Evolutionary conservation across 208 protist species (phyloP), one percentile per base, ranked within the genome.

Genomic region (Spongospora subterranea): DNA sequence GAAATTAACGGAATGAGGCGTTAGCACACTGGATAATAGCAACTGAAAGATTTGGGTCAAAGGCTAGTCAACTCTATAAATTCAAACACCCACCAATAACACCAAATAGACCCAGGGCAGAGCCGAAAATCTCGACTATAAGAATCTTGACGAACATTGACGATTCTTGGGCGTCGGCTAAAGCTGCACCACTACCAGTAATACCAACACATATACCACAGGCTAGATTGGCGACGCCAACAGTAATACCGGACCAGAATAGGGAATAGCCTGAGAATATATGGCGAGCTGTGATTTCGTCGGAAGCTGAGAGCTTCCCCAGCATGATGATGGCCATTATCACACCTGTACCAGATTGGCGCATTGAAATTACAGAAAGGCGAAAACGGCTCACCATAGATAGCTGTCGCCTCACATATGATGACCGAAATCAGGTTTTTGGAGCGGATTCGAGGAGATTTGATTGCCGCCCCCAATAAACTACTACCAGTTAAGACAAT

Each of bases 321-420:
- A 89, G 13, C 88, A 89, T 89, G n/a, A 89, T 89, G n/a, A 89
- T 89, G 46, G 88, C 88, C 88, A 89, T 89, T 6, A 89, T 89
- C 32, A 89, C 88, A 29, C 88, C 88, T 76, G 29, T 45, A 13
- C n/a, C n/a, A 6, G 71, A 17, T 82, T 43, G 35, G 35, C 71
- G 35, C 6, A 35, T 6, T 24, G 50, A 6, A 60, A 60, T n/a
- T n/a, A n/a, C n/a, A 60, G 50, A 6, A 24, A 29, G 13, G 40
- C 6, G 71, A 39, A 20, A 35, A 82, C 35, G 11, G 6, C 40
- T 35, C 35, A 35, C 71, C 71, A 43, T 82, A 82, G n/a, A 82
- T 82, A 6, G 71, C 71, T 35, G 71, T 82, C 71, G 71, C 71
- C n/a, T 82, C 71, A n/a, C 71, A 82, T 6, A 82, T 40, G n/a